Conservation (phyloP, 306 rosid species). For the peach (Prunus persica) region Prunus_persica_NCBIv2 NC_034009.1:34660001-34660500, state of each 20-base stretch:
- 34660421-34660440: constrained; percentile 30
- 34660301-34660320: constrained; percentile 38
- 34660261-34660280: background rate
- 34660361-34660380: constrained; percentile 30
- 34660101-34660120: constrained; percentile 43
- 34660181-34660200: too few relatives aligned
- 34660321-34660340: constrained; percentile 32
- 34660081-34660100: constrained; percentile 38
- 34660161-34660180: too few relatives aligned
- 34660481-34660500: constrained; percentile 35
- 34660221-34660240: too few relatives aligned
- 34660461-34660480: constrained; percentile 31
- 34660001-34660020: constrained; percentile 42
- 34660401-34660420: constrained; percentile 11
- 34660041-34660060: constrained; percentile 35
- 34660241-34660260: too few relatives aligned
- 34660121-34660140: constrained; percentile 38
- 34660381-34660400: constrained; percentile 42
- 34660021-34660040: constrained; percentile 51
- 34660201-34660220: too few relatives aligned
- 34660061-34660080: constrained; percentile 33
- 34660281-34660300: background rate
- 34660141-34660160: constrained; percentile 16
- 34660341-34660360: constrained; percentile 2
- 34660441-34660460: constrained; percentile 21